These are phyloP conservation scores for Penicillium tannophilum DNA, from an alignment of 495 filamentous ascomycete species.

Conservation along the genomic window DNA sequence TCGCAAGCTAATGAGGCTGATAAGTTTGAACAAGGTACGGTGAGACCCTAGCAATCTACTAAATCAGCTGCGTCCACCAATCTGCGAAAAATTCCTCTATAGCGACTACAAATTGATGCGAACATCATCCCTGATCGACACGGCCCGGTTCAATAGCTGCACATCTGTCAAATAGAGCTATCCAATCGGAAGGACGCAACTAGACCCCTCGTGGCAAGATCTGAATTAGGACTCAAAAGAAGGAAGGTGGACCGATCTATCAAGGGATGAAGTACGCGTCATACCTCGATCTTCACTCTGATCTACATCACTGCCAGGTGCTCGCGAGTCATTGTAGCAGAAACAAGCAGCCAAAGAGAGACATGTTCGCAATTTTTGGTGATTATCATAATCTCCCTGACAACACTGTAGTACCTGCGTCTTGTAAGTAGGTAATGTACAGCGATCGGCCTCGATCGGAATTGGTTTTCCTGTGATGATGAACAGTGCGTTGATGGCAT, in stretches of 20 bases:
- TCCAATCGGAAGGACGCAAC: background rate
- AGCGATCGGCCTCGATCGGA: background rate
- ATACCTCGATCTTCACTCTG: background rate
- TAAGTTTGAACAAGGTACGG: background rate
- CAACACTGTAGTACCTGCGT: too few species aligned
- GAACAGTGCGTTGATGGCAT: too few species aligned
- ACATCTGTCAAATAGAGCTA: background rate
- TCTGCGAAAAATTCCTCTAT: too few species aligned
- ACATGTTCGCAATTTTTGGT: background rate
- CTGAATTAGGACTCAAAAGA: background rate
- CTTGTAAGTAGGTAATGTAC: background rate
- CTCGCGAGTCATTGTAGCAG: background rate
- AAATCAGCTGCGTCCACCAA: background rate
- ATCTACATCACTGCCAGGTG: background rate
- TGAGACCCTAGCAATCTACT: background rate
- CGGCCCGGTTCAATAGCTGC: slow-evolving; percentile 9
- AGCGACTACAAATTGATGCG: background rate
- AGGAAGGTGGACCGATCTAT: slow-evolving; percentile 6
- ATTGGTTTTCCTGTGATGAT: too few species aligned
- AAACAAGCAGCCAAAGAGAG: background rate
- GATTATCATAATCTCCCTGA: background rate
- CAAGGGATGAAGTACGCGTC: slow-evolving; percentile 16
- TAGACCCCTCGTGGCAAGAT: slow-evolving; percentile 6
- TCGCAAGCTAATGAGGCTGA: background rate
- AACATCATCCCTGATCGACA: slow-evolving; percentile 13